Conservation (phyloP, 768 basidiomycete genomes). For the Hericium alpestre region DNA sequence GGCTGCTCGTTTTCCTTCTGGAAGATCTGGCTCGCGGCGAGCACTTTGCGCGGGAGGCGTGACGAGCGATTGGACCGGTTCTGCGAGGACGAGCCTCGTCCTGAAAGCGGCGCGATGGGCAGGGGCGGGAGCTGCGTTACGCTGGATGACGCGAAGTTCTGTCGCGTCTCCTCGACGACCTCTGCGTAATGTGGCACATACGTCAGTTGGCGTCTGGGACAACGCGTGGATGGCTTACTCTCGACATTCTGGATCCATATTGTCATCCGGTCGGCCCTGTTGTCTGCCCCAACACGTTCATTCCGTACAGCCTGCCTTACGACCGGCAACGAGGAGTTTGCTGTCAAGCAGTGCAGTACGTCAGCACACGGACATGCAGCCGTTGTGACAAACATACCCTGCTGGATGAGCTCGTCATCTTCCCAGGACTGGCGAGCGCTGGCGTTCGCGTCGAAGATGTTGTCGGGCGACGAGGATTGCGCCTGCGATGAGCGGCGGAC, state of each 20-base stretch:
- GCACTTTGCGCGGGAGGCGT: slow-evolving; percentile 51
- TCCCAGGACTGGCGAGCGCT: slow-evolving; percentile 37
- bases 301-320: slow-evolving; percentile 43
- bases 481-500: slow-evolving; percentile 28
- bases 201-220: background rate
- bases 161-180: slow-evolving; percentile 72
- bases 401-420: slow-evolving; percentile 32
- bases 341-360: slow-evolving; percentile 15
- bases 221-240: slow-evolving; percentile 37
- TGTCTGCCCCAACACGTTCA: slow-evolving; percentile 44
- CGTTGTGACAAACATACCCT: slow-evolving; percentile 25
- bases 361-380: background rate
- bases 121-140: slow-evolving; percentile 47
- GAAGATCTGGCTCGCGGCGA: slow-evolving; percentile 66
- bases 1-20: slow-evolving; percentile 31
- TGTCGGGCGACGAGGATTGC: slow-evolving; percentile 13
- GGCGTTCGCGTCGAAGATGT: slow-evolving; percentile 14
- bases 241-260: slow-evolving; percentile 79
- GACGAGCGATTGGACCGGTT: slow-evolving; percentile 33
- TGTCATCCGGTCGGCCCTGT: slow-evolving; percentile 55
- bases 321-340: slow-evolving; percentile 41
- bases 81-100: slow-evolving; percentile 29
- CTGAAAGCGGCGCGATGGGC: slow-evolving; percentile 46
- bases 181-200: slow-evolving; percentile 28
- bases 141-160: slow-evolving; percentile 52